Evolutionary conservation across 495 filamentous ascomycete genomes (phyloP).

Genomic region (Penicillium malachiteum): DNA sequence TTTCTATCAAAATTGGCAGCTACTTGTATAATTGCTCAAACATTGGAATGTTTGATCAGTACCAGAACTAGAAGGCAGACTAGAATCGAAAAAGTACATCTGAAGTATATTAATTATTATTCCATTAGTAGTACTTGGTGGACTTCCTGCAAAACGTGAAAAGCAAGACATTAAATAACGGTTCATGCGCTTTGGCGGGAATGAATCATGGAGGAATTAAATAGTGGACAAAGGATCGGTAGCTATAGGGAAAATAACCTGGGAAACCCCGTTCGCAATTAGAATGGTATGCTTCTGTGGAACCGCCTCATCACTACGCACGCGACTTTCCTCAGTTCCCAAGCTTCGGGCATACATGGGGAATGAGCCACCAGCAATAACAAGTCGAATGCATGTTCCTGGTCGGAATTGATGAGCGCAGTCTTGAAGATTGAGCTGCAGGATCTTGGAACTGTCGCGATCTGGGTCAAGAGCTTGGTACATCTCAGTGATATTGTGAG

Average conservation of each 20-base stretch:
- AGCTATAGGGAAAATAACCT: slow-evolving; percentile 9
- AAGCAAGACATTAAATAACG: not conserved
- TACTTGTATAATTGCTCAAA: too few species aligned
- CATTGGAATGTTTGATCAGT: too few species aligned
- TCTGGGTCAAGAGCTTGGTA: slow-evolving; percentile 16
- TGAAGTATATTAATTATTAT: too few species aligned
- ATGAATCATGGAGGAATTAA: not conserved
- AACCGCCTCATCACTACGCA: slow-evolving; percentile 9
- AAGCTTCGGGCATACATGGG: slow-evolving; percentile 23
- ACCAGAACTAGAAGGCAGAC: too few species aligned
- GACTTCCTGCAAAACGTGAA: too few species aligned
- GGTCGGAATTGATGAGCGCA: slow-evolving; percentile 18
- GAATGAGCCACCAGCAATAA: slow-evolving; percentile 19
- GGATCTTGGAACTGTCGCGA: slow-evolving; percentile 12
- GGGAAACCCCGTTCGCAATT: slow-evolving; percentile 17
- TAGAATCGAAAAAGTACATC: too few species aligned
- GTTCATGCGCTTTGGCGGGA: too few species aligned
- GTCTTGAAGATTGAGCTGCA: slow-evolving; percentile 13
- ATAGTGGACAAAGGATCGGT: not conserved
- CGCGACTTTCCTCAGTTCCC: slow-evolving; percentile 18
- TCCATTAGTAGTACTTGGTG: too few species aligned
- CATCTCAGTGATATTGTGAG: slow-evolving; percentile 25
- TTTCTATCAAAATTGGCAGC: too few species aligned
- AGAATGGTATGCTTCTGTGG: slow-evolving; percentile 17
- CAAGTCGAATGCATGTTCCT: slow-evolving; percentile 14